These are phyloP conservation scores for Ustilaginoidea virens DNA, from an alignment of 2,329 filamentous ascomycete genomes.

Conservation along the genomic window DNA sequence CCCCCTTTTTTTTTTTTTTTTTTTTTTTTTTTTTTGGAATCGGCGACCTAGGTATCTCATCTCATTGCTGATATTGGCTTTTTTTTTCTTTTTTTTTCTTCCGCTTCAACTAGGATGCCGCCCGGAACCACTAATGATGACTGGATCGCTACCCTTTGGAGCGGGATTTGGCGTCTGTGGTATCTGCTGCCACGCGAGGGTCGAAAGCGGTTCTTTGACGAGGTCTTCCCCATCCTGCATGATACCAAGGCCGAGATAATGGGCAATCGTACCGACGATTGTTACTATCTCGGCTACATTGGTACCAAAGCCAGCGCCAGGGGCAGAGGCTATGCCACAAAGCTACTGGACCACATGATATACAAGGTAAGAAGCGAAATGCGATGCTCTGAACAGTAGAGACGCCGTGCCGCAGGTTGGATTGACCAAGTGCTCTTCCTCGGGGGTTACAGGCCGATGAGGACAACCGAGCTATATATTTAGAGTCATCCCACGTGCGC, in stretches of 20 bases:
- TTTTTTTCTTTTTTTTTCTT: too few relatives aligned
- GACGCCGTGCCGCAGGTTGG: not conserved
- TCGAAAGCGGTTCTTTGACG: constrained; percentile 57
- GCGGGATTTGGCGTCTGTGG: constrained; percentile 62
- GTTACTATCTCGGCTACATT: constrained; percentile 74
- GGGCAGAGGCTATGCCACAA: constrained; percentile 57
- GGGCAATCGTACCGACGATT: constrained; percentile 47
- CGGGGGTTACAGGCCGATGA: constrained; percentile 44
- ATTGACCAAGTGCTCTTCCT: not conserved
- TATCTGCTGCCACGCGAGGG: constrained; percentile 62
- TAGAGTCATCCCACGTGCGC: constrained; percentile 56
- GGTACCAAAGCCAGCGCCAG: constrained; percentile 58
- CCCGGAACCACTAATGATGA: constrained; percentile 61
- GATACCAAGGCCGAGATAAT: constrained; percentile 55
- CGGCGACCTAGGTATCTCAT: too few relatives aligned
- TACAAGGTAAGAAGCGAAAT: constrained; percentile 30
- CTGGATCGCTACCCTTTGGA: constrained; percentile 54
- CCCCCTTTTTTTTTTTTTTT: too few relatives aligned
- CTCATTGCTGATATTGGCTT: too few relatives aligned
- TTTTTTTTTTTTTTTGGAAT: constrained; percentile 2
- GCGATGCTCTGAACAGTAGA: too few relatives aligned
- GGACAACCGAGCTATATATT: constrained; percentile 54
- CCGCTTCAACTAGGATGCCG: constrained; percentile 43
- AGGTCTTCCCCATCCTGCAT: constrained; percentile 62
- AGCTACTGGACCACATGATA: constrained; percentile 56